These are phyloP conservation scores for Eucalyptus virginea DNA, from an alignment of 345 rosid genomes.

Conservation along the genomic window DNA sequence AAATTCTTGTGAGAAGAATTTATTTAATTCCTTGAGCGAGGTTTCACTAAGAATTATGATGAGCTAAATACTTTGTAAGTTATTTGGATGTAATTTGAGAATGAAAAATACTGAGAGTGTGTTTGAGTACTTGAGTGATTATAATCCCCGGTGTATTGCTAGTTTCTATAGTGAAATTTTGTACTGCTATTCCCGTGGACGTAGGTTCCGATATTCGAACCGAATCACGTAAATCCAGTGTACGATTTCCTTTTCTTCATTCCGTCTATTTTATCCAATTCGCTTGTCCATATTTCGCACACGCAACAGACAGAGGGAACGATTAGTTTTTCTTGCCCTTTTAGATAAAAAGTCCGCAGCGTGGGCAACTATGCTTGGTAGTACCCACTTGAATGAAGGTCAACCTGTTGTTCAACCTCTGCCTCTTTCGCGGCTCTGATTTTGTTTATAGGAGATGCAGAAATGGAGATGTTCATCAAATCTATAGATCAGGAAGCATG, in stretches of 20 bases:
- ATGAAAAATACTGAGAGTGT: rapidly evolving
- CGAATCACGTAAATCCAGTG: rapidly evolving
- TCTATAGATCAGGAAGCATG: not conserved
- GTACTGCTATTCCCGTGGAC: rapidly evolving
- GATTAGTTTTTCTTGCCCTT: not conserved
- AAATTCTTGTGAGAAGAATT: no score
- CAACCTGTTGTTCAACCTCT: not conserved
- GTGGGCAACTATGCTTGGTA: not conserved
- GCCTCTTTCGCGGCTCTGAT: not conserved
- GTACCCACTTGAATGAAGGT: not conserved
- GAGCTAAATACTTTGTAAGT: rapidly evolving
- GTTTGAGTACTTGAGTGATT: rapidly evolving
- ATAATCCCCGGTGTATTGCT: rapidly evolving
- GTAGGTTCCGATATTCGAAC: rapidly evolving
- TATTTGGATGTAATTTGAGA: rapidly evolving
- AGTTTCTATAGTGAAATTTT: rapidly evolving
- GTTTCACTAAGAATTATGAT: rapidly evolving
- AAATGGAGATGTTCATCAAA: not conserved
- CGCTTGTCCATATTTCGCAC: rapidly evolving
- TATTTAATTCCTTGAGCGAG: rapidly evolving
- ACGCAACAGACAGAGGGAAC: not conserved
- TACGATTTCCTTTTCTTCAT: no score
- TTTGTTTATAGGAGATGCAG: not conserved
- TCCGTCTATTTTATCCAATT: no score
- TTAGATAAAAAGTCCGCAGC: not conserved